Base-by-base conservation (phyloP, 2,329 filamentous ascomycete genomes). In the Bipolaris zeicola region DNA sequence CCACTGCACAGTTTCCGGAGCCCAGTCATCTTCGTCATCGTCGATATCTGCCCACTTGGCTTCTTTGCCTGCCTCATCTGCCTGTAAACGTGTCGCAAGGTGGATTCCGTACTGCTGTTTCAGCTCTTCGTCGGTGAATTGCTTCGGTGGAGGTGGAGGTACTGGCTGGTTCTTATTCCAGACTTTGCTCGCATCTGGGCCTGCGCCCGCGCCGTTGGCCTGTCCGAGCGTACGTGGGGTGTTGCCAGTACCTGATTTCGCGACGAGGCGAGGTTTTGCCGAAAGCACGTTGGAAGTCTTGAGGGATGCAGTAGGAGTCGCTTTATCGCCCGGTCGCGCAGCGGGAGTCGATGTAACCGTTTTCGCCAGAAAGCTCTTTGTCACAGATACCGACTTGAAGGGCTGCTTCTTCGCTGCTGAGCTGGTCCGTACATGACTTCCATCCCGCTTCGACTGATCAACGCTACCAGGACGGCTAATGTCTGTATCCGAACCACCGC, bases 31-130 rank as follows among this genome's bases (percentile, higher is more conserved):
- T 68, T 93, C 90, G 62, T 95, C 91, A 55, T 95, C 91, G 59
- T 95, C 91, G 58, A 94, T 93, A 70, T 96, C 91, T 22, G 91
- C 91, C 91, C 91, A 96, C 73, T 93, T 94, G 31, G 88, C 87
- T 67, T 92, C 89, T 57, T 90, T 90, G 55, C 86, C 85, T 22
- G 66, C 70, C 71, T 92, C 90, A 63, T 94, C 90, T 47, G 89
- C 84, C 62, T 91, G 88, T 54, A 95, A 79, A 65, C 91, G 87
- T 66, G 85, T 91, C 54, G 91, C 90, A 77, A 96, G 85, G 72
- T 95, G 91, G 68, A 95, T 95, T 31, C 91, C 91, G 75, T 91
- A 92, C 72, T 92, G 90, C 73, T 92, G 89, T 69, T 87, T 85
- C 31, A 96, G 82, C 72, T 96, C 91, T 73, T 96, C 91, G 67